A percentile compares a stretch with the other conserved stretches of the same genome.
phyloP scores from a whole-genome alignment of 108 stramenopile genomes.

The Skeletonema tropicum region DNA sequence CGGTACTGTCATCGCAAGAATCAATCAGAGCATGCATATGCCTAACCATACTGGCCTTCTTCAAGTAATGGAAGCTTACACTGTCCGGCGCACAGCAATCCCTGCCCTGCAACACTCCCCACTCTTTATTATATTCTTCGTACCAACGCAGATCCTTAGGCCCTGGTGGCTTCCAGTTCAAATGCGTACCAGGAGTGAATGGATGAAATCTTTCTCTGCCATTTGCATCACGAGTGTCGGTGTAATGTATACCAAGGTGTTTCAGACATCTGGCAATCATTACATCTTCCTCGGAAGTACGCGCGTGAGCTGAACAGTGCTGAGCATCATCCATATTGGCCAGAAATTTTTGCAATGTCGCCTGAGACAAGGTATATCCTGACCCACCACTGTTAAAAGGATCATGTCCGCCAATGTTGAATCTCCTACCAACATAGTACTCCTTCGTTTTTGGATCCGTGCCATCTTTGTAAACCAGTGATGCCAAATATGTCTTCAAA shows the following conservation, averaged over 20 bases:
- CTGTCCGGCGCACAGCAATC: constrained; percentile 90
- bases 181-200: constrained; percentile 71
- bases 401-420: constrained; percentile 45
- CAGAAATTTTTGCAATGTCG: constrained; percentile 49
- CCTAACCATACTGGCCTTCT: constrained; percentile 80
- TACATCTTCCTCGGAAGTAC: constrained; percentile 72
- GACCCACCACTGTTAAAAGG: constrained; percentile 88
- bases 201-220: constrained; percentile 84
- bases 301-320: constrained; percentile 51
- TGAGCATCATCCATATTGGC: constrained; percentile 44
- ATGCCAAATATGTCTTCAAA: constrained; percentile 69
- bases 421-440: constrained; percentile 79
- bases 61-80: constrained; percentile 91
- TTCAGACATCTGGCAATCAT: constrained; percentile 55
- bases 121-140: constrained; percentile 70
- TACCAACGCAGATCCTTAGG: constrained; percentile 62
- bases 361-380: constrained; percentile 61
- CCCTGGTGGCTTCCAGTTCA: constrained; percentile 51
- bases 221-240: constrained; percentile 66
- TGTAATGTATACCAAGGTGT: constrained; percentile 46
- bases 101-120: constrained; percentile 62
- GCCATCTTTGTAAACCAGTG: constrained; percentile 39
- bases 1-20: constrained; percentile 37
- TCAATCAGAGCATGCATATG: constrained; percentile 68
- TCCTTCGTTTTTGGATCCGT: constrained; percentile 48